Evolutionary conservation across 2,329 filamentous ascomycete genomes (phyloP), one percentile per base, ranked within the genome.

Genomic region (Sclerotinia subarctica): DNA sequence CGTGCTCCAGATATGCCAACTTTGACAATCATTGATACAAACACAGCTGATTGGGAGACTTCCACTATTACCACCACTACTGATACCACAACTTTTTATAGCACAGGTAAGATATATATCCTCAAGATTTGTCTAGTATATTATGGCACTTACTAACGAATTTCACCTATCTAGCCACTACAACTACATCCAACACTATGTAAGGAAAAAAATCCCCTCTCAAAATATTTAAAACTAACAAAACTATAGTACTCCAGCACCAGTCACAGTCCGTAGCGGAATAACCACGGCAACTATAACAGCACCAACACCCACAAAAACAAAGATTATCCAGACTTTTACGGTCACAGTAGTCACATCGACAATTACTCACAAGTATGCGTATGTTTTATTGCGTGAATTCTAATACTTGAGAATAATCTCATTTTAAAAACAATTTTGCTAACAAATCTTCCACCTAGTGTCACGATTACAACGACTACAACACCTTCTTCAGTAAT

Each of bases 1-100:
- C 56, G 65, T 53, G 65, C 65, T 54, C 56, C 65, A 53, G 65
- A 67, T 63, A 13, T 46, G 32, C 65, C 65, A 54, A 67, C 65
- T 21, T 7, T 63, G 19, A 67, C 65, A 19, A 53, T 67, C 2
- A 67, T 57, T 4, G 65, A 67, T 35, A 67, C 56, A 24, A 63
- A 7, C 5, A 62, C 47, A 51, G 53, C 57, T 32, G 65, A 67
- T 52, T 67, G 65, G 65, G 47, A 53, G 35, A 67, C 57, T 24
- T 62, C 65, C 24, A 67, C 65, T n/a, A 13, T 63, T 17, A 67
- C 35, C 6, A 63, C 24, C 26, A 63, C 57, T 19, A 62, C 65
- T 26, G 44, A 26, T 35, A 63, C 65, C 13, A 63, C 65, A 32
- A 63, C 65, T 10, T 67, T 67, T 26, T 63, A 46, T 29, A 67